Percentiles rank a stretch among this genome's conserved stretches.
Conservation (phyloP, 768 basidiomycete species). For the Auriscalpium vulgare region DNA sequence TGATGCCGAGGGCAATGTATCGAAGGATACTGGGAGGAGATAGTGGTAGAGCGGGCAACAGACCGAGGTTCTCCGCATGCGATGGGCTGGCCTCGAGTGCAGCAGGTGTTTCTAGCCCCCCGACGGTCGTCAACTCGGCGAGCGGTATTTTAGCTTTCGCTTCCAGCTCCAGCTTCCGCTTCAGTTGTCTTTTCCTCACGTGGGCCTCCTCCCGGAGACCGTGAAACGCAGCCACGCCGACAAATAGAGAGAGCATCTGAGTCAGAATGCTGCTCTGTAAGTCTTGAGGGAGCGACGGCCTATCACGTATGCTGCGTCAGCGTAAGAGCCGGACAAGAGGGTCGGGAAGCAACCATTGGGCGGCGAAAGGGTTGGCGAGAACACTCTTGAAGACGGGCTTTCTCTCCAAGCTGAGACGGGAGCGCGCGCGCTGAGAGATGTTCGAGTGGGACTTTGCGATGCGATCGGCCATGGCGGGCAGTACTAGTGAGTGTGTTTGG, state of each 20-base stretch:
- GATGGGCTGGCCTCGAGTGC: neutral
- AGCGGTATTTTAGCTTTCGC: neutral
- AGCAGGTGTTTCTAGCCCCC: neutral
- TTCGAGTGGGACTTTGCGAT: slow-evolving; percentile 47
- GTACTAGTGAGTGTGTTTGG: neutral
- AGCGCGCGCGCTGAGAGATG: slow-evolving; percentile 55
- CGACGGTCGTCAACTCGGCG: neutral
- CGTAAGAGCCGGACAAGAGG: slow-evolving; percentile 5
- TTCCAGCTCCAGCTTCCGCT: neutral
- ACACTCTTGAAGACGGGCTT: slow-evolving; percentile 64
- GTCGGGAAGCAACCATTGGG: slow-evolving; percentile 46
- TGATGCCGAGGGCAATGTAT: slow-evolving; percentile 63
- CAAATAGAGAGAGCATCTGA: slow-evolving; percentile 39
- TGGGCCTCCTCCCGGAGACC: slow-evolving; percentile 4
- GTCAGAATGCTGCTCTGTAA: slow-evolving; percentile 55
- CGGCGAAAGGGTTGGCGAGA: slow-evolving; percentile 62
- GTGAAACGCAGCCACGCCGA: slow-evolving; percentile 41
- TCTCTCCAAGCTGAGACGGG: slow-evolving; percentile 36
- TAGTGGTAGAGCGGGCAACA: neutral
- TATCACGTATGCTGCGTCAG: slow-evolving; percentile 20
- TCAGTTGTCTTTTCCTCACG: neutral
- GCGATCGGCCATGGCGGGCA: slow-evolving; percentile 37
- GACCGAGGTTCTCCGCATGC: neutral
- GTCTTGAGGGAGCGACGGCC: slow-evolving; percentile 57
- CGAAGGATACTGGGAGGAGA: slow-evolving; percentile 33